Percentiles rank a stretch among this genome's conserved stretches.
These are phyloP conservation scores for Aureobasidium sp. DNA, from an alignment of 2,329 filamentous ascomycete species.

Conservation along the genomic window DNA sequence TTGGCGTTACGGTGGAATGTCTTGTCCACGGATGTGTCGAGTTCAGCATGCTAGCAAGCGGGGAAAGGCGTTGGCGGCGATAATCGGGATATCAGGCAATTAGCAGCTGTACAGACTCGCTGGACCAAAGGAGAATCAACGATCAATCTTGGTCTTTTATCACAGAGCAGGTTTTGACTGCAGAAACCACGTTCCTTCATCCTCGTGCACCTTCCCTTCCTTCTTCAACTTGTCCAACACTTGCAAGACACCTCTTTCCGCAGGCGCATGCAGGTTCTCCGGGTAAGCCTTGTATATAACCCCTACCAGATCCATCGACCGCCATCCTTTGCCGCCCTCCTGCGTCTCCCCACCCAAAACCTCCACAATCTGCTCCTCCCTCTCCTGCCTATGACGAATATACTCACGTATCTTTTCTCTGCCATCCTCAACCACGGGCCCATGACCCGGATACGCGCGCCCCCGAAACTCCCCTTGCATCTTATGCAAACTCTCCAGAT, in stretches of 20 bases:
- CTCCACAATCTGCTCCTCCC: constrained; percentile 68
- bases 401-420: constrained; percentile 69
- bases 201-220: constrained; percentile 49
- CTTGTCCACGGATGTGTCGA: background rate
- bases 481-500: constrained; percentile 57
- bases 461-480: constrained; percentile 60
- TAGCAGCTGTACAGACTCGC: background rate
- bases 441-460: constrained; percentile 80
- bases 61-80: background rate
- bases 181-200: constrained; percentile 3
- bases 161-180: constrained; percentile 7
- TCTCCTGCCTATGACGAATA: constrained; percentile 66
- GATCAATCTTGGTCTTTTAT: background rate
- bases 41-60: background rate
- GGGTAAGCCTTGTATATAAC: constrained; percentile 76
- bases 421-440: constrained; percentile 66
- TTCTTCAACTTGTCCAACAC: constrained; percentile 68
- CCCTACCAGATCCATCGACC: constrained; percentile 74
- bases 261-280: constrained; percentile 64
- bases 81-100: background rate
- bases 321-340: constrained; percentile 40
- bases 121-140: background rate
- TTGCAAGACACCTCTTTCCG: constrained; percentile 65
- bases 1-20: background rate
- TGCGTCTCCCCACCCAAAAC: constrained; percentile 41